phyloP scores from a whole-genome alignment of 2,329 filamentous ascomycete genomes.

The Ophioceras dolichostomum region DNA sequence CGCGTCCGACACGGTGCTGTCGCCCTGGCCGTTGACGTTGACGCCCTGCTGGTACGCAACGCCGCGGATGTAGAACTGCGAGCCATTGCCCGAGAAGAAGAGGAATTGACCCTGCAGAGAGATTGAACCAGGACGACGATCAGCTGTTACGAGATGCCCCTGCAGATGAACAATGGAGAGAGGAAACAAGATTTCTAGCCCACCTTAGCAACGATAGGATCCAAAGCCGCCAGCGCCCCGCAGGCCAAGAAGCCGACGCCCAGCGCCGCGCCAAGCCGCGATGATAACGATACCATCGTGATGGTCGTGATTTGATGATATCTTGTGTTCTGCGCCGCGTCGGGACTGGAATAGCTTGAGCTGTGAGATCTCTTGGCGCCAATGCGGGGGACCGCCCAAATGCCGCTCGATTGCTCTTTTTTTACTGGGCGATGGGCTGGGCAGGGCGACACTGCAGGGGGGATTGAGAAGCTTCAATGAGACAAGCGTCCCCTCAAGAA shows the following conservation, averaged over 20 bases:
- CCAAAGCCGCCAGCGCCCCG: background rate
- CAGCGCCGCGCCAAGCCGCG: constrained; percentile 3
- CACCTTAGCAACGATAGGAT: background rate
- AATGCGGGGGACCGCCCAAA: background rate
- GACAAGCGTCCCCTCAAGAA: no score
- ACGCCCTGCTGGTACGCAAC: constrained; percentile 65
- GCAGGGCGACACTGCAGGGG: no score
- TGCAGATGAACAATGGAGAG: no score
- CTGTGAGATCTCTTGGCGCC: constrained; percentile 2
- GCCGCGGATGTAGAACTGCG: constrained; percentile 51
- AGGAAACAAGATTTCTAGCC: no score
- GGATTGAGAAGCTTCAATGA: no score
- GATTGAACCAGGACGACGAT: no score
- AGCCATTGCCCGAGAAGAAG: constrained; percentile 59
- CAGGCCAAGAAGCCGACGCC: constrained; percentile 1
- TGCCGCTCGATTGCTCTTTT: background rate
- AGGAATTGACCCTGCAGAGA: constrained; percentile 1
- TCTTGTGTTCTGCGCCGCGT: no score
- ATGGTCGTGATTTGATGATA: no score
- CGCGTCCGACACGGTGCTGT: constrained; percentile 15
- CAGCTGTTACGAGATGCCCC: no score
- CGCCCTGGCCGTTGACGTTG: constrained; percentile 27
- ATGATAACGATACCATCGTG: no score
- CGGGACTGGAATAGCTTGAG: background rate
- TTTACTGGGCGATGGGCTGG: no score